These are phyloP conservation scores for Tylopilus rubrobrunneus DNA, from an alignment of 768 basidiomycete genomes.

Conservation along the genomic window DNA sequence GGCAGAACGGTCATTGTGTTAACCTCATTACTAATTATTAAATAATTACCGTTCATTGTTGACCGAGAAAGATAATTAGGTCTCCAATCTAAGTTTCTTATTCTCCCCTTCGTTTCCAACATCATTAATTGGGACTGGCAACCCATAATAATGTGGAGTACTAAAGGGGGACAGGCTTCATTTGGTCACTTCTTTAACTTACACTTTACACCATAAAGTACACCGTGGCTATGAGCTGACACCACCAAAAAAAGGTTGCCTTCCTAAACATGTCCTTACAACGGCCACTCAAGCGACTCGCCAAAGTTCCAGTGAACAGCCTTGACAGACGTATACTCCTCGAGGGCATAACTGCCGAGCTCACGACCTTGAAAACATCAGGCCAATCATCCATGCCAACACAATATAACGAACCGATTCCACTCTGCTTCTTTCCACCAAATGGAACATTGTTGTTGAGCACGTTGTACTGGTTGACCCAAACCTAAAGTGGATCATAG, in stretches of 20 bases:
- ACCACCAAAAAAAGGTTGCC: not conserved
- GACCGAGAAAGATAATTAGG: too few species aligned
- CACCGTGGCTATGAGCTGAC: not conserved
- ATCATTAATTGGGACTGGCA: too few species aligned
- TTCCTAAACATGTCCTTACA: slow-evolving; percentile 34
- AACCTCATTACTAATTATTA: too few species aligned
- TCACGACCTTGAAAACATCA: slow-evolving; percentile 62
- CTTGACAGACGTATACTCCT: slow-evolving; percentile 80
- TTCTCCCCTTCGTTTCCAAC: too few species aligned
- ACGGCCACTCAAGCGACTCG: slow-evolving; percentile 74
- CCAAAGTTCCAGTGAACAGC: slow-evolving; percentile 88
- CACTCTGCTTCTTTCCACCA: slow-evolving; percentile 92
- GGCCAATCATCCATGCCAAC: not conserved
- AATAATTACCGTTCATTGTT: too few species aligned
- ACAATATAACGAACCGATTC: slow-evolving; percentile 51
- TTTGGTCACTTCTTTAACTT: slow-evolving; percentile 12
- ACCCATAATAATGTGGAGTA: too few species aligned
- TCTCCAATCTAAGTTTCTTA: too few species aligned
- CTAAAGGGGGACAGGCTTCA: slow-evolving; percentile 1
- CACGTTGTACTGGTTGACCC: slow-evolving; percentile 89
- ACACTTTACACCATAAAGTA: slow-evolving; percentile 9
- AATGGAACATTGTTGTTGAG: slow-evolving; percentile 89
- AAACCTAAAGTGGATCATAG: slow-evolving; percentile 52
- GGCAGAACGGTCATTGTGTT: too few species aligned
- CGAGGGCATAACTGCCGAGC: slow-evolving; percentile 79